phyloP scores from a whole-genome alignment of 352 stramenopile species.

The Phytophthora niederhauseri region DNA sequence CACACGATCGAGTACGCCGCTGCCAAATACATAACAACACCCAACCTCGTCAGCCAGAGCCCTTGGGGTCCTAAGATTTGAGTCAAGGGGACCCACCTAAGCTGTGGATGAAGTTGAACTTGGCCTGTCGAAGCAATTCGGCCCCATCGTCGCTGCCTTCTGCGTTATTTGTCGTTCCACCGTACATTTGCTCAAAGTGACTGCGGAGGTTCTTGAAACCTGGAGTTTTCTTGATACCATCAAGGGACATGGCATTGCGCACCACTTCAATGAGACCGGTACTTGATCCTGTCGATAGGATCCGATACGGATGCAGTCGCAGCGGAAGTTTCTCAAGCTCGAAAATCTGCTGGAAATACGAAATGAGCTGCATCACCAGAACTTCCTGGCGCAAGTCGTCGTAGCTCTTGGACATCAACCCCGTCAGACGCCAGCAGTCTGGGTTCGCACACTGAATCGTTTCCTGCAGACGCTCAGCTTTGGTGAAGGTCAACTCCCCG shows the following conservation, averaged over 20 bases:
- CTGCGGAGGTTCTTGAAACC: slow-evolving; percentile 88
- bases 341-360: slow-evolving; percentile 96
- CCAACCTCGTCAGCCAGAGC: slow-evolving; percentile 12
- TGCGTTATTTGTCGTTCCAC: slow-evolving; percentile 41
- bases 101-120: slow-evolving; percentile 87
- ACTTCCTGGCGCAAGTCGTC: slow-evolving; percentile 98
- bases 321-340: slow-evolving; percentile 89
- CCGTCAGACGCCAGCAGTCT: slow-evolving; percentile 53
- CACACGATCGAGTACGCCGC: slow-evolving; percentile 98
- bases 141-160: slow-evolving; percentile 46
- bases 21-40: slow-evolving; percentile 64
- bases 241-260: slow-evolving; percentile 96
- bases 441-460: slow-evolving; percentile 16
- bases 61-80: not conserved
- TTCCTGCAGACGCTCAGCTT: slow-evolving; percentile 48
- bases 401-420: slow-evolving; percentile 97
- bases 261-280: slow-evolving; percentile 97
- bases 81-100: slow-evolving; percentile 60
- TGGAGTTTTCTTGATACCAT: slow-evolving; percentile 94
- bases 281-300: slow-evolving; percentile 94
- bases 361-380: slow-evolving; percentile 98
- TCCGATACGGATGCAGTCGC: slow-evolving; percentile 95
- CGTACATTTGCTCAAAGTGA: slow-evolving; percentile 96
- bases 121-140: slow-evolving; percentile 60
- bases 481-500: slow-evolving; percentile 66